Evolutionary conservation across 202 grass and related monocot genomes (phyloP).

Genomic region (Miscanthus sacchariflorus): DNA sequence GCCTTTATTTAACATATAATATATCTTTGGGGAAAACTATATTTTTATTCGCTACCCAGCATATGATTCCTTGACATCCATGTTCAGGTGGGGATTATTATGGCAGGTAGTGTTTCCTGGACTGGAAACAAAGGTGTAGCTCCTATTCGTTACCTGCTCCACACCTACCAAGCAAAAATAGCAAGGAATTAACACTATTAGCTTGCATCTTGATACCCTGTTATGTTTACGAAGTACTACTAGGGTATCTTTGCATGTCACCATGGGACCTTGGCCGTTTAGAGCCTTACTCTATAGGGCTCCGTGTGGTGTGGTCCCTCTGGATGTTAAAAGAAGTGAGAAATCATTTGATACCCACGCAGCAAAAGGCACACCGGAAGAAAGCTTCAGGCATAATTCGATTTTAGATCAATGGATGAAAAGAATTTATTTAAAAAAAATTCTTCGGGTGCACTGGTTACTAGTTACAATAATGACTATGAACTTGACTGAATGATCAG

Average conservation of each 20-base stretch:
- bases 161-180: constrained; percentile 23
- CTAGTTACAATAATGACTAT: neutral
- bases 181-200: no score
- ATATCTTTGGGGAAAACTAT: neutral
- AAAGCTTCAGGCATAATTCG: constrained; percentile 41
- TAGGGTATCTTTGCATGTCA: constrained; percentile 47
- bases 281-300: neutral
- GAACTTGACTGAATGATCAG: neutral
- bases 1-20: neutral
- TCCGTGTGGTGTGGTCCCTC: constrained; percentile 52
- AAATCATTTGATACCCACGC: constrained; percentile 44
- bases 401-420: neutral
- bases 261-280: constrained; percentile 46
- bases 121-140: constrained; percentile 38
- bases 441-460: no score
- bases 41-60: neutral
- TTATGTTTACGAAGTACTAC: neutral
- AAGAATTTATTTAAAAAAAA: neutral
- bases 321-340: constrained; percentile 31
- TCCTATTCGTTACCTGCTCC: constrained; percentile 42
- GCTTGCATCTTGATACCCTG: no score
- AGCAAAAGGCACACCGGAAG: constrained; percentile 9
- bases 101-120: constrained; percentile 49
- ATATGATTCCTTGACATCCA: neutral
- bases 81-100: constrained; percentile 40